These are phyloP conservation scores for Colletotrichum tamarilloi DNA, from an alignment of 2,329 filamentous ascomycete genomes.

Conservation along the genomic window DNA sequence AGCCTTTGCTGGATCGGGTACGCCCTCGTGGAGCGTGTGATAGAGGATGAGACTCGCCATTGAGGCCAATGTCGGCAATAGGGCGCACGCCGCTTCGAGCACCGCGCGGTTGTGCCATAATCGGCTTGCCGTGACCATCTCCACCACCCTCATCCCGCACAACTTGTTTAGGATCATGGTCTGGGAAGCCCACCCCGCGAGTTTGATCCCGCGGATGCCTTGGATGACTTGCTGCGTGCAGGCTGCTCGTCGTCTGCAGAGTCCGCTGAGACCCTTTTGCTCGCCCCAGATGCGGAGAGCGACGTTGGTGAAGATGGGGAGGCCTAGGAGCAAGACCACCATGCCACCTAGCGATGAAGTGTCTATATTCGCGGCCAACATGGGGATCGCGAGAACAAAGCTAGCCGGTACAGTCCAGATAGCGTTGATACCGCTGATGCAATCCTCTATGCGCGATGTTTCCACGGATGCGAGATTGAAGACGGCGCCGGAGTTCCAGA, in stretches of 20 bases:
- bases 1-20: neutral
- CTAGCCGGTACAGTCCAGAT: neutral
- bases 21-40: neutral
- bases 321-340: neutral
- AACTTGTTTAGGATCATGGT: neutral
- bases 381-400: slow-evolving; percentile 1
- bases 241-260: neutral
- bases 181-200: slow-evolving; percentile 1
- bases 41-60: neutral
- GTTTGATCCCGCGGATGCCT: slow-evolving; percentile 3
- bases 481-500: neutral
- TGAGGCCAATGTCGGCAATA: slow-evolving; percentile 1
- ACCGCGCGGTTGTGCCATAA: slow-evolving; percentile 3
- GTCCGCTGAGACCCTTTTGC: slow-evolving; percentile 1
- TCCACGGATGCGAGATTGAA: slow-evolving; percentile 5
- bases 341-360: neutral
- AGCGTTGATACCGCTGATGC: neutral
- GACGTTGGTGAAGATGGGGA: neutral
- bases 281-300: slow-evolving; percentile 1
- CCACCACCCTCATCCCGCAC: neutral
- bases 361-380: neutral
- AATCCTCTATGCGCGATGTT: neutral
- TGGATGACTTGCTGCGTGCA: neutral
- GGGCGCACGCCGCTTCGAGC: neutral
- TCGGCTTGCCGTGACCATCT: neutral